Evolutionary conservation across 345 rosid genomes (phyloP), one percentile per base, ranked within the genome.

Genomic region (Salix caprea): DNA sequence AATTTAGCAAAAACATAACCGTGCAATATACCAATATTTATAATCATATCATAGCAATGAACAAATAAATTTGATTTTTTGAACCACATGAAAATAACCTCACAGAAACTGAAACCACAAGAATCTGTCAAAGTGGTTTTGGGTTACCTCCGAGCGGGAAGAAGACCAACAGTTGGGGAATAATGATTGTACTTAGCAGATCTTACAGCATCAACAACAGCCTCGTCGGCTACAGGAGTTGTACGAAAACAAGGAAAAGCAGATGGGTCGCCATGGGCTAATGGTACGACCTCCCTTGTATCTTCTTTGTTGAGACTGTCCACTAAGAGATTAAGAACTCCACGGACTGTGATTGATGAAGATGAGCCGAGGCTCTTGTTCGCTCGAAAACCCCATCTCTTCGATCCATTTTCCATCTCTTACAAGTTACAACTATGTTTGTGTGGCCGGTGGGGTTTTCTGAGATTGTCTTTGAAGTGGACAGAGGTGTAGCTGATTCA

Each of bases 221-320:
- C 94, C 58, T 91, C 89, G 75, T 84, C 94, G 0, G 92, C 97
- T 1, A 44, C 82, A 19, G 81, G 54, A 14, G 74, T 14, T 34
- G 94, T 89, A 9, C 89, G 84, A 77, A 89, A 91, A 84, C 87
- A 78, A 10, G 93, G 87, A 71, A 88, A 90, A 34, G 62, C 78
- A 14, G 98, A 88, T 56, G 97, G 94, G 40, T 93, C 93, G 28
- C 98, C 97, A n/a, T 87, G 91, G 65, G 88, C 93, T 13, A 91
- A 86, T 40, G 90, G 90, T 16, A 91, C 50, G 28, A 83, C 34
- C 3, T 84, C 34, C 78, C 87, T 80, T 9, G 72, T 7, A 40
- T 86, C 87, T 14, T 85, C 86, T 5, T 75, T 52, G 77, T 83
- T 74, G 77, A 91, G 79, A 48, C 86, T 89, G 7, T 12, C 85